Conservation (phyloP, 1,284 basidiomycete species). For the Veloboletus limbatus region DNA sequence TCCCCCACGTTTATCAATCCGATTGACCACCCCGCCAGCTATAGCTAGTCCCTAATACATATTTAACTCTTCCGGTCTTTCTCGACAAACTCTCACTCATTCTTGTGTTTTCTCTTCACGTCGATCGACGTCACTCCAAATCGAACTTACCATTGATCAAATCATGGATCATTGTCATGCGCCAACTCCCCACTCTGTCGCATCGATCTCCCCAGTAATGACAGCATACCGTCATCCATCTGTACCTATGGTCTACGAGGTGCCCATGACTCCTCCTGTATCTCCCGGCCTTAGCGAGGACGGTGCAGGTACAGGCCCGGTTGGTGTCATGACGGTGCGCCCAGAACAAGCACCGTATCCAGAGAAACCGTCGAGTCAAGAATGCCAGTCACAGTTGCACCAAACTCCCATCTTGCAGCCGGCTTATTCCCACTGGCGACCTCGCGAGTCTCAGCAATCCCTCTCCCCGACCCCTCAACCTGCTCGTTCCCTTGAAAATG, state of each 20-base stretch:
- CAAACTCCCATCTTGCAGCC: slow-evolving; percentile 10
- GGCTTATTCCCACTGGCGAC: slow-evolving; percentile 14
- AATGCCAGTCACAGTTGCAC: slow-evolving; percentile 6
- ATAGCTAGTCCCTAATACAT: slow-evolving; percentile 8
- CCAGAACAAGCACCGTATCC: slow-evolving; percentile 30
- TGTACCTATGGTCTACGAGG: slow-evolving; percentile 33
- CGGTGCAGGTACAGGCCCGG: slow-evolving; percentile 25
- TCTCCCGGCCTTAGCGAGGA: slow-evolving; percentile 48
- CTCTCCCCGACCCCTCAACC: slow-evolving; percentile 41
- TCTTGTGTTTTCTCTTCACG: neutral
- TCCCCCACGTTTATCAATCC: neutral
- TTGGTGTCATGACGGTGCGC: slow-evolving; percentile 29
- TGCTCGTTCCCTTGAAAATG: slow-evolving; percentile 63
- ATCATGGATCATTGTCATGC: slow-evolving; percentile 27
- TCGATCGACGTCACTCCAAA: neutral
- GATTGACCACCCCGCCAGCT: slow-evolving; percentile 10
- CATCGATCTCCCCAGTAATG: slow-evolving; percentile 14
- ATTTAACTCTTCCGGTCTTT: slow-evolving; percentile 1
- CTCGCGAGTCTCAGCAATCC: slow-evolving; percentile 17
- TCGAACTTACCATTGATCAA: neutral
- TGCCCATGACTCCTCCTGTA: slow-evolving; percentile 57
- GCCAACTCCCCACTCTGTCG: slow-evolving; percentile 20
- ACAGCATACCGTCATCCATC: slow-evolving; percentile 18
- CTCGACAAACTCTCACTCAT: neutral
- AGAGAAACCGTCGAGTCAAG: slow-evolving; percentile 17